Conservation (phyloP, 1,139 yeast species). For the Candida sp. region DNA sequence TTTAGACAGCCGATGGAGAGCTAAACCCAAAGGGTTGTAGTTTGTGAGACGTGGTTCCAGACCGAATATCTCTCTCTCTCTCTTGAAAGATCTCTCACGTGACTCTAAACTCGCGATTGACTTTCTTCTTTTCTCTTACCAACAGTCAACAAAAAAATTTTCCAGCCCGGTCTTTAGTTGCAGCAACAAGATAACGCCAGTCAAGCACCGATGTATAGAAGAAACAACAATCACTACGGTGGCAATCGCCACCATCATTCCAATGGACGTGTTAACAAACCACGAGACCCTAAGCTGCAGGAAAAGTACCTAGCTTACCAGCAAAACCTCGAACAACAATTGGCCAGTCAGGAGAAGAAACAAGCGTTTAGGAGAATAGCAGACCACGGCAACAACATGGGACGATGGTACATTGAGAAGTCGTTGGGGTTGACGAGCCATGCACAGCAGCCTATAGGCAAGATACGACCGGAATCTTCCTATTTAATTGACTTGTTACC, state of each 20-base stretch:
- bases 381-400: constrained; percentile 87
- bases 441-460: constrained; percentile 51
- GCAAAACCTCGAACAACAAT: constrained; percentile 47
- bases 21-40: too few species aligned
- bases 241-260: constrained; percentile 1
- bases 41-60: too few species aligned
- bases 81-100: too few species aligned
- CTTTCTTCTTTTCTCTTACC: too few species aligned
- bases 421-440: constrained; percentile 47
- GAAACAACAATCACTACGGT: constrained; percentile 2
- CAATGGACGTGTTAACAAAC: constrained; percentile 6
- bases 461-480: constrained; percentile 77
- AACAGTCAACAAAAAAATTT: neutral
- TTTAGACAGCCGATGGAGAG: too few species aligned
- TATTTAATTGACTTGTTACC: constrained; percentile 77
- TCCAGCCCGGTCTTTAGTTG: neutral
- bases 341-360: constrained; percentile 50
- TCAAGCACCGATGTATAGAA: constrained; percentile 1
- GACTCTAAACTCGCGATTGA: too few species aligned
- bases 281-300: constrained; percentile 12
- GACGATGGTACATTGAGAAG: constrained; percentile 69
- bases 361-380: constrained; percentile 80
- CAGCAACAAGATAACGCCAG: neutral
- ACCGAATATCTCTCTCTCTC: too few species aligned
- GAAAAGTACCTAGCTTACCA: constrained; percentile 27